Conservation (phyloP, 2,329 filamentous ascomycete genomes). For the Neocucurbitaria cava region DNA sequence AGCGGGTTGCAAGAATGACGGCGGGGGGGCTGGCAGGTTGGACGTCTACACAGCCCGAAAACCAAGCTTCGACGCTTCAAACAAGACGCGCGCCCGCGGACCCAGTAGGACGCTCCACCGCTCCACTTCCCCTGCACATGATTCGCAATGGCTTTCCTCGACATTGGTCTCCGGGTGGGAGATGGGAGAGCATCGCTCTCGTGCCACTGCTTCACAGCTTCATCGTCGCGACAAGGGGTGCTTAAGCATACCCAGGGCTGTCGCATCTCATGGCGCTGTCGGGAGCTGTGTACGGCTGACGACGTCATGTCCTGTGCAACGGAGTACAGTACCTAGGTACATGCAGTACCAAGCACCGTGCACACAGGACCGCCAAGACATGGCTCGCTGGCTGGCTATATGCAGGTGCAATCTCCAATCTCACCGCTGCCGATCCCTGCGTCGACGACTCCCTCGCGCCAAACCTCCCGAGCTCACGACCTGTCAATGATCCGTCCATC, state of each 20-base stretch:
- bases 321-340: too few species aligned
- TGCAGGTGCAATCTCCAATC: conserved; percentile 2
- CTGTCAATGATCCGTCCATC: not conserved
- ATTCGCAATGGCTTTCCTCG: not conserved
- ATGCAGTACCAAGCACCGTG: not conserved
- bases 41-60: not conserved
- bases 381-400: not conserved
- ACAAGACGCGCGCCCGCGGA: not conserved
- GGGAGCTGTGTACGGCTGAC: not conserved
- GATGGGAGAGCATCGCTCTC: too few species aligned
- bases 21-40: not conserved
- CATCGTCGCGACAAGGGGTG: too few species aligned
- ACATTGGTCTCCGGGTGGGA: not conserved
- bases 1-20: not conserved
- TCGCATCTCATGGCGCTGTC: not conserved
- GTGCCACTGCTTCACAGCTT: too few species aligned
- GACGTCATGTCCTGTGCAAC: not conserved
- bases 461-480: not conserved
- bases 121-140: conserved; percentile 4
- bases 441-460: not conserved
- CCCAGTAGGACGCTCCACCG: not conserved
- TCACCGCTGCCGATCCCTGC: not conserved
- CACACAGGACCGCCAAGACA: not conserved
- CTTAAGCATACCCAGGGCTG: too few species aligned
- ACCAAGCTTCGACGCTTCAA: not conserved